These are phyloP conservation scores for Ascomycota sp. DNA, from an alignment of 2,329 filamentous ascomycete species.

Conservation along the genomic window DNA sequence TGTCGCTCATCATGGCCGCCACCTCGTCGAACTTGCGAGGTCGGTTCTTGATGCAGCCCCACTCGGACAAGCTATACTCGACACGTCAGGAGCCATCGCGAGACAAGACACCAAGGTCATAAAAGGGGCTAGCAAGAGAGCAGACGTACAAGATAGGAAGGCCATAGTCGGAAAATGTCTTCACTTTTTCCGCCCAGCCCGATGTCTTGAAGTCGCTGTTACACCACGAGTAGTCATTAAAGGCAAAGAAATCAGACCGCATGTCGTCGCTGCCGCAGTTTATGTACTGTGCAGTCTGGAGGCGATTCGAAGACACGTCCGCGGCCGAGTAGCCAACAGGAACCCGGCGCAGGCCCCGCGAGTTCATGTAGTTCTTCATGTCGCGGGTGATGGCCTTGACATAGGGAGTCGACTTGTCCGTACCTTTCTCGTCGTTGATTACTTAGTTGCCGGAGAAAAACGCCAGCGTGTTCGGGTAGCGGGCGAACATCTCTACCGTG, in stretches of 20 bases:
- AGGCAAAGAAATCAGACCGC: constrained; percentile 74
- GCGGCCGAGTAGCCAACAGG: constrained; percentile 63
- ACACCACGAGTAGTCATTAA: constrained; percentile 84
- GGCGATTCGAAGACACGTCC: constrained; percentile 68
- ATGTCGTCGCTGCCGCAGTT: constrained; percentile 75
- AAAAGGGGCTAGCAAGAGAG: not conserved
- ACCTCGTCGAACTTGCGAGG: constrained; percentile 65
- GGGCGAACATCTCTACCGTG: constrained; percentile 64
- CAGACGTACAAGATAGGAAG: constrained; percentile 53
- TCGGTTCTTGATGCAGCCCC: constrained; percentile 66
- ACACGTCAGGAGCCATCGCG: not conserved
- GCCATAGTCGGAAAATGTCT: constrained; percentile 71
- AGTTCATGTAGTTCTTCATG: constrained; percentile 48
- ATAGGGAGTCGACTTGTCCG: constrained; percentile 46
- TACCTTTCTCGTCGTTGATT: constrained; percentile 44
- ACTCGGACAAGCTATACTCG: constrained; percentile 54
- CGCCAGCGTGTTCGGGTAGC: constrained; percentile 72
- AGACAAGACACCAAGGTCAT: not conserved
- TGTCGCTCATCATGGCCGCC: constrained; percentile 50
- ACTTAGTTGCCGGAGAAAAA: constrained; percentile 75
- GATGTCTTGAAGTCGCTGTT: constrained; percentile 47
- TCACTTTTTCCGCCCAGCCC: constrained; percentile 75
- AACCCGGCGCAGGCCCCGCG: constrained; percentile 39
- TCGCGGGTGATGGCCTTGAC: constrained; percentile 66
- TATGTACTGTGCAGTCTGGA: constrained; percentile 77